Evolutionary conservation across 192 early-diverging fungal genomes (phyloP).

Genomic region (Coemansia sp.): DNA sequence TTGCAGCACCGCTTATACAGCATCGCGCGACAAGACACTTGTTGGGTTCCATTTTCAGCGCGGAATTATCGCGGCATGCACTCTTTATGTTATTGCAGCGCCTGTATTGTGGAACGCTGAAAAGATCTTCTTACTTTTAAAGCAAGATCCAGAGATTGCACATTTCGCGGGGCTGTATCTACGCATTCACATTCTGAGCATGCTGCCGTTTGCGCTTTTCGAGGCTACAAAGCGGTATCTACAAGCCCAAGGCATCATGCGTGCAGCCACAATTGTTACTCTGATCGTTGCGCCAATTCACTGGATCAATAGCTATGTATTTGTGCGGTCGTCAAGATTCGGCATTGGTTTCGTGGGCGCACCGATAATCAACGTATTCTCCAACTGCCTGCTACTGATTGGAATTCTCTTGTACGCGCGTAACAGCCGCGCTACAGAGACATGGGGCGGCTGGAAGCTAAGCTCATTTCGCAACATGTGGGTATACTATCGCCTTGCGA

Average conservation of each 20-base stretch:
- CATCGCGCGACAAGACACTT: slow-evolving; percentile 12
- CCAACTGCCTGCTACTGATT: slow-evolving; percentile 69
- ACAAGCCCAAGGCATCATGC: slow-evolving; percentile 81
- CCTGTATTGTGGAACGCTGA: slow-evolving; percentile 42
- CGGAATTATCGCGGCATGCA: slow-evolving; percentile 15
- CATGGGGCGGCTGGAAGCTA: slow-evolving; percentile 78
- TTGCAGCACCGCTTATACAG: slow-evolving; percentile 19
- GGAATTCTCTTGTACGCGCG: slow-evolving; percentile 63
- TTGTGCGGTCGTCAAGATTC: slow-evolving; percentile 67
- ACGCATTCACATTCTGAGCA: slow-evolving; percentile 61
- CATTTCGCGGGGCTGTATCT: slow-evolving; percentile 58
- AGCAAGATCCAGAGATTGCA: slow-evolving; percentile 67
- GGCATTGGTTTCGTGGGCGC: slow-evolving; percentile 78
- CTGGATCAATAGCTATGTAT: slow-evolving; percentile 67
- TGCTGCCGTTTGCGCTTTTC: slow-evolving; percentile 70
- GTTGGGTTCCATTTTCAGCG: slow-evolving; percentile 19
- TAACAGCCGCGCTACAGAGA: slow-evolving; percentile 39
- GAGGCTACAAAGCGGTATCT: slow-evolving; percentile 78
- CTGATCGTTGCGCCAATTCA: slow-evolving; percentile 69
- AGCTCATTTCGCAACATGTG: slow-evolving; percentile 62
- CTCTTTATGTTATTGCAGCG: slow-evolving; percentile 2
- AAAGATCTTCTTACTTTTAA: slow-evolving; percentile 62
- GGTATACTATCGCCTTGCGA: slow-evolving; percentile 64
- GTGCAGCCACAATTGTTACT: slow-evolving; percentile 70
- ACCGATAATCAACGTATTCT: slow-evolving; percentile 69